Conservation (phyloP, 805 yeast genomes). For the Saccharomycopsis oosterbeekiorum region DNA sequence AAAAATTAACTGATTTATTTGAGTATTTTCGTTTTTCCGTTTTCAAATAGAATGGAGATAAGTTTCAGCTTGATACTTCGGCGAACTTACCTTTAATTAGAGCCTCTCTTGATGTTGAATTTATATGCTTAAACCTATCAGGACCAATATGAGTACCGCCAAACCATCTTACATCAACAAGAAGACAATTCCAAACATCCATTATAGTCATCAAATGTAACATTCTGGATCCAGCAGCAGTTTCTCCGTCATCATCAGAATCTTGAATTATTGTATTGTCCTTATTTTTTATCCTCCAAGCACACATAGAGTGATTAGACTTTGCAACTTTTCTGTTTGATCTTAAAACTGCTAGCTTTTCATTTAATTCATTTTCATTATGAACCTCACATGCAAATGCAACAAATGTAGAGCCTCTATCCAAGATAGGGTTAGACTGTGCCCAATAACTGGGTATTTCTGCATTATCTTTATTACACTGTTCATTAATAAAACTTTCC, state of each 20-base stretch:
- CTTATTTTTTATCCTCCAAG: slow-evolving; percentile 64
- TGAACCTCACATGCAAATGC: slow-evolving; percentile 60
- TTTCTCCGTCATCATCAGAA: slow-evolving; percentile 94
- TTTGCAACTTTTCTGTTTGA: slow-evolving; percentile 56
- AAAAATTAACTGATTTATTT: not conserved
- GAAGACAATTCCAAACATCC: slow-evolving; percentile 79
- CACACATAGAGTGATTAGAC: slow-evolving; percentile 75
- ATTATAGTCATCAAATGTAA: slow-evolving; percentile 66
- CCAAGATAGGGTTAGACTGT: slow-evolving; percentile 65
- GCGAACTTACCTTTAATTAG: slow-evolving; percentile 52
- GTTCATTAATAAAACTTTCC: slow-evolving; percentile 22
- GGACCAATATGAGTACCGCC: slow-evolving; percentile 92
- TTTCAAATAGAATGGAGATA: not conserved
- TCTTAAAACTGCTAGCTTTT: slow-evolving; percentile 40
- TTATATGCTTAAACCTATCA: slow-evolving; percentile 88
- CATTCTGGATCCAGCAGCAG: slow-evolving; percentile 89
- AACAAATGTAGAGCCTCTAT: slow-evolving; percentile 77
- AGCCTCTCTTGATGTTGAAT: slow-evolving; percentile 80
- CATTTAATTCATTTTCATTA: slow-evolving; percentile 59
- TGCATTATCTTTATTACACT: slow-evolving; percentile 4
- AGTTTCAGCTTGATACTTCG: not conserved
- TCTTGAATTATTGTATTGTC: slow-evolving; percentile 45
- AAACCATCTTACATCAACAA: slow-evolving; percentile 75
- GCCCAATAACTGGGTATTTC: slow-evolving; percentile 67
- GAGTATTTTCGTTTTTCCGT: not conserved